These are phyloP conservation scores for Sesbania bispinosa DNA, from an alignment of 306 rosid species.

Conservation along the genomic window DNA sequence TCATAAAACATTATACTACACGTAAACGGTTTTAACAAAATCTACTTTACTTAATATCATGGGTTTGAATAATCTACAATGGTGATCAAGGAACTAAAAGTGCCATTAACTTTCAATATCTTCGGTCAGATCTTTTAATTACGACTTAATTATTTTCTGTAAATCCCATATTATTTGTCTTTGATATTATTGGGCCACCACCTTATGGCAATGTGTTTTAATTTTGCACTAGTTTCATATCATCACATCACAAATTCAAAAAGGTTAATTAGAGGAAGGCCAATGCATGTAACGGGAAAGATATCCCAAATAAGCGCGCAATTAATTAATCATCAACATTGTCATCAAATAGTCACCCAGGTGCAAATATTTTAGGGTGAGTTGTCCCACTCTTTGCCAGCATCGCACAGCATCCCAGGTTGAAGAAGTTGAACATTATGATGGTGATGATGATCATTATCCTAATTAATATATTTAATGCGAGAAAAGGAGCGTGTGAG, in stretches of 20 bases:
- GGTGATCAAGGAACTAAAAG: too few species aligned
- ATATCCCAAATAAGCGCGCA: too few species aligned
- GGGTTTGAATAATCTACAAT: too few species aligned
- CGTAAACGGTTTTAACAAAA: too few species aligned
- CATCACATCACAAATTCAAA: background rate
- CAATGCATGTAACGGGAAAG: conserved; percentile 5
- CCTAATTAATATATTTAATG: conserved; percentile 19
- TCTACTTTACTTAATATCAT: too few species aligned
- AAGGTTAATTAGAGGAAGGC: background rate
- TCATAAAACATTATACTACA: too few species aligned
- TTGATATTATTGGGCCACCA: too few species aligned
- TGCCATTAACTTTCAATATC: too few species aligned
- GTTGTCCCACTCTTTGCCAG: conserved; percentile 46
- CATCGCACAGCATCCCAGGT: conserved; percentile 57
- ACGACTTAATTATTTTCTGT: too few species aligned
- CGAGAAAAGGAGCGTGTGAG: conserved; percentile 29
- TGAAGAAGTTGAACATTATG: conserved; percentile 43
- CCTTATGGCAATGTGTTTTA: too few species aligned
- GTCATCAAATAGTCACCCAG: background rate
- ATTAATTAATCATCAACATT: conserved; percentile 9
- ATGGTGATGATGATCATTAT: conserved; percentile 41
- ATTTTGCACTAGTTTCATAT: background rate
- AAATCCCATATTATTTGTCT: too few species aligned
- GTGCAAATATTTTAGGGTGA: conserved; percentile 42
- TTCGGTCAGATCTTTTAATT: too few species aligned